phyloP scores from a whole-genome alignment of 176 grass and related monocot genomes.

The Triticum monococcum region DNA sequence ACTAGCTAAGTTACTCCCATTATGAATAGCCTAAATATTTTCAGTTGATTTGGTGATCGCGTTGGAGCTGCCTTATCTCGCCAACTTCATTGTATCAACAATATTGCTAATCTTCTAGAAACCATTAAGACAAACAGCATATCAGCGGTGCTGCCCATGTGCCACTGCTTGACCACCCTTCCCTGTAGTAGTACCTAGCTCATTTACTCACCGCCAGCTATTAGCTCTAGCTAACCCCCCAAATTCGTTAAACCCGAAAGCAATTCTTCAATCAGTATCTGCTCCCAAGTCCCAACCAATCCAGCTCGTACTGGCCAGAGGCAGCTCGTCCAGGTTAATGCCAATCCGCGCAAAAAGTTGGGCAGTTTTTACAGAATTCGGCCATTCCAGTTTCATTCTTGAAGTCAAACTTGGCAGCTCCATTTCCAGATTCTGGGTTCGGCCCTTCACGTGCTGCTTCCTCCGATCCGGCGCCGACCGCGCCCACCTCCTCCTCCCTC shows the following conservation, averaged over 20 bases:
- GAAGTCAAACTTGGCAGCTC: conserved; percentile 8
- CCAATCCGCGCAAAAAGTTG: not conserved
- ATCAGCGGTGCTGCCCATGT: not conserved
- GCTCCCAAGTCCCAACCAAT: not conserved
- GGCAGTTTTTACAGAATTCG: not conserved
- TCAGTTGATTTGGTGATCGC: no score
- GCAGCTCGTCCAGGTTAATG: not conserved
- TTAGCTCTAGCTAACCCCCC: not conserved
- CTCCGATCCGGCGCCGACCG: conserved; percentile 36
- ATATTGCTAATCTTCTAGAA: not conserved
- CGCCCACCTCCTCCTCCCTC: conserved; percentile 9
- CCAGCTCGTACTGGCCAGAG: not conserved
- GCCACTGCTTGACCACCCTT: not conserved
- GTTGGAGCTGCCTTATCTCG: no score
- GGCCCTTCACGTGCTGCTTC: conserved; percentile 20
- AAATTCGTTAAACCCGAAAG: not conserved
- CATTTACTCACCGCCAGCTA: not conserved
- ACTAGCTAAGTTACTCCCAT: no score
- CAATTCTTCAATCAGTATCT: not conserved
- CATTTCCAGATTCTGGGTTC: not conserved
- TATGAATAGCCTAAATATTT: no score
- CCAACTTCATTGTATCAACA: no score
- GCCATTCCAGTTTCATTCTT: not conserved
- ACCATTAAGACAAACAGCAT: not conserved
- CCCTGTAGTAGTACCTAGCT: not conserved